Evolutionary conservation across 2,329 filamentous ascomycete genomes (phyloP), one percentile per base, ranked within the genome.

Genomic region (Herpotrichia juniperi): DNA sequence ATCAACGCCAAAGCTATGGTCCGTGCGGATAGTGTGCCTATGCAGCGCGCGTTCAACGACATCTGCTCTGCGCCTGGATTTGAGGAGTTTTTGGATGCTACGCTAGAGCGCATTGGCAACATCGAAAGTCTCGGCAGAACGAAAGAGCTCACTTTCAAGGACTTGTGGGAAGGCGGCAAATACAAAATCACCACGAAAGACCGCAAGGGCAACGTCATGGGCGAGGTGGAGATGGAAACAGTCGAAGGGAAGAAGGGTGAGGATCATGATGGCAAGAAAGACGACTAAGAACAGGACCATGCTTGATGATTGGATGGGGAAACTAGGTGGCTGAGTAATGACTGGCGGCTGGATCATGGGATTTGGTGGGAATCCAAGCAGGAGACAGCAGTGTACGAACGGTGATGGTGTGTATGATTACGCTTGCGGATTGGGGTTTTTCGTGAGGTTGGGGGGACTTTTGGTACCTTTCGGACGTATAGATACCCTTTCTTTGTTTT

Each of bases 71-170:
- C 88, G 62, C 82, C 85, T 3, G 90, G 90, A 5, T 99, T 99
- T 72, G 86, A 91, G 21, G 80, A 93, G 58, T 88, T 92, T 70
- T 78, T 99, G 14, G 87, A 96, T 55, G 87, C 83, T 2, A 97
- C 94, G 0, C 78, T 96, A 21, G 83, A 93, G 52, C 84, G 94
- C 19, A 99, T 99, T 61, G 77, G 82, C n/a, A 93, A 89, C 58
- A 99, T 99, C 69, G 94, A 99, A 79, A 93, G 88, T 66, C 80
- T 99, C 56, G 93, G 93, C 30, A 82, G 94, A 57, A 99, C 94
- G n/a, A 86, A 93, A 56, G 94, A 99, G 76, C 73, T 99, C 46
- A 96, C 96, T 1, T 90, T 96, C 59, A 99, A 99, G 78, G 94
- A 97, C 73, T 80, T 97, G 32, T 93, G 94, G 67, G 79, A 93